A percentile compares a stretch with the other conserved stretches of the same genome.
Evolutionary conservation across 2,329 filamentous ascomycete species (phyloP).

Genomic region (Penicillium sp.): DNA sequence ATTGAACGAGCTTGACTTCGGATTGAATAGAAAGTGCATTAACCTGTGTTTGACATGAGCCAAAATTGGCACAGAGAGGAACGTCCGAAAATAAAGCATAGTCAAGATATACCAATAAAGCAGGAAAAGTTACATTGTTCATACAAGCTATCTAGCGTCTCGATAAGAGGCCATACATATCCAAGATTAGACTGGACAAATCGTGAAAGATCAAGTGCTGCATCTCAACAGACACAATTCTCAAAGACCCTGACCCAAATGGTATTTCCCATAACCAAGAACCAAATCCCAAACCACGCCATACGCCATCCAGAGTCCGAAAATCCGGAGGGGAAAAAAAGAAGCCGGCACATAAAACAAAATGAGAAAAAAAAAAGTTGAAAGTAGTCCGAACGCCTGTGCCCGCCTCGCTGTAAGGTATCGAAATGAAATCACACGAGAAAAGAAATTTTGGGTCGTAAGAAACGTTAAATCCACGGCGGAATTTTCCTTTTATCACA

Average conservation of each 20-base stretch:
- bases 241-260: constrained; percentile 10
- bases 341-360: constrained; percentile 11
- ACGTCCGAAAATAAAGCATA: background rate
- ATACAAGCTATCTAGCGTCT: constrained; percentile 20
- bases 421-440: constrained; percentile 20
- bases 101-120: background rate
- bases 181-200: constrained; percentile 21
- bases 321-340: background rate
- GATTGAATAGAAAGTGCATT: too few species aligned
- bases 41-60: background rate
- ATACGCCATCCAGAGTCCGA: constrained; percentile 19
- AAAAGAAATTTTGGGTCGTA: constrained; percentile 25
- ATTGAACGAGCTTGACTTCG: background rate
- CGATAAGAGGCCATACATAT: constrained; percentile 9
- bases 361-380: constrained; percentile 8
- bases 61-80: background rate
- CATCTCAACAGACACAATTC: constrained; percentile 14
- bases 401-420: constrained; percentile 10
- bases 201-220: constrained; percentile 16
- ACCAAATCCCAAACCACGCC: constrained; percentile 18
- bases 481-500: constrained; percentile 12
- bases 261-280: constrained; percentile 24
- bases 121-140: constrained; percentile 16
- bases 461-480: constrained; percentile 20
- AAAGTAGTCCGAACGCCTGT: constrained; percentile 22